Conservation (phyloP, 2,329 filamentous ascomycete species). For the Aureobasidium sp. region DNA sequence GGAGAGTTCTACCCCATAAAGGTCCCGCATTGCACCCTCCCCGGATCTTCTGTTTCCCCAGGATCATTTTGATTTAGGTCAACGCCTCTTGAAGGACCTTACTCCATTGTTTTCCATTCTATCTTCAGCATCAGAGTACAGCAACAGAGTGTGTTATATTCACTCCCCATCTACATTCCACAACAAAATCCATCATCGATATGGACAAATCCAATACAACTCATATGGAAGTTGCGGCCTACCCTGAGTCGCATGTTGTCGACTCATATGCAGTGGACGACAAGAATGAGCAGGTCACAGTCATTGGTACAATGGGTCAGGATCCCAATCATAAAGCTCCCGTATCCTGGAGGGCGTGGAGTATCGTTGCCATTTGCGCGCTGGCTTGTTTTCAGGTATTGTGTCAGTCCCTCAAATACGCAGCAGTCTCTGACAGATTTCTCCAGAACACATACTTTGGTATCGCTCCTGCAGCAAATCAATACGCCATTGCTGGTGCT, state of each 20-base stretch:
- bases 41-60: neutral
- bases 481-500: conserved; percentile 13
- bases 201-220: neutral
- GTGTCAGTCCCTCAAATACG: too few relatives aligned
- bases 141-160: too few relatives aligned
- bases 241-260: conserved; percentile 4
- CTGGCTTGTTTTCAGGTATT: neutral
- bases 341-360: conserved; percentile 5
- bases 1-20: conserved; percentile 3
- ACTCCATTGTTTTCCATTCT: too few relatives aligned
- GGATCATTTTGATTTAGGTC: neutral
- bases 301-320: conserved; percentile 12
- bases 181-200: neutral
- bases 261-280: conserved; percentile 6
- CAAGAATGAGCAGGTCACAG: conserved; percentile 9
- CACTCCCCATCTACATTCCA: neutral
- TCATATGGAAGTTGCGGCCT: neutral
- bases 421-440: neutral
- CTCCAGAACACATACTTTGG: conserved; percentile 8
- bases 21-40: neutral
- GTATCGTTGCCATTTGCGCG: conserved; percentile 1
- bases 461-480: conserved; percentile 7
- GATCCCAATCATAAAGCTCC: conserved; percentile 1
- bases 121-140: too few relatives aligned
- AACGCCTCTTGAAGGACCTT: too few relatives aligned